Percentiles rank a stretch among this genome's conserved stretches.
These are phyloP conservation scores for Salvia hispanica DNA, from an alignment of 257 asterid genomes.

Conservation along the genomic window DNA sequence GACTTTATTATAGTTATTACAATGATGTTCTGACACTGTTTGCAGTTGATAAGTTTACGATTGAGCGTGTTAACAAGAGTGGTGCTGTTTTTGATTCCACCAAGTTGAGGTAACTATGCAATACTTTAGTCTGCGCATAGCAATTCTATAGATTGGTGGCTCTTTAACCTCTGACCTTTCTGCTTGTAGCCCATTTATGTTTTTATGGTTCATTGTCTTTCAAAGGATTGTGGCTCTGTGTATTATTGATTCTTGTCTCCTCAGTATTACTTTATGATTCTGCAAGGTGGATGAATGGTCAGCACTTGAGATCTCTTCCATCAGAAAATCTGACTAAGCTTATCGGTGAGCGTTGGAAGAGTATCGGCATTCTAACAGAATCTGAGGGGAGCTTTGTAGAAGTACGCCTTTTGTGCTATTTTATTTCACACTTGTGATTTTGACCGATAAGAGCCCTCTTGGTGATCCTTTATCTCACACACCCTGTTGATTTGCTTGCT, in stretches of 20 bases:
- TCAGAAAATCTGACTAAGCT: slow-evolving; percentile 53
- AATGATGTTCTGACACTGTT: slow-evolving; percentile 33
- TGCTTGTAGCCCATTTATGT: slow-evolving; percentile 8
- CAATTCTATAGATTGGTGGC: slow-evolving; percentile 15
- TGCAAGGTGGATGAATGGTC: slow-evolving; percentile 98
- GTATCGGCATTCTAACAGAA: slow-evolving; percentile 55
- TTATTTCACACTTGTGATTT: slow-evolving; percentile 15
- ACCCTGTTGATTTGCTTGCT: slow-evolving; percentile 23
- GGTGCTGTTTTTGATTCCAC: slow-evolving; percentile 88
- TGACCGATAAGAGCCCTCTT: slow-evolving; percentile 8
- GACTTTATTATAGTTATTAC: slow-evolving; percentile 19
- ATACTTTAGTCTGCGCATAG: slow-evolving; percentile 19
- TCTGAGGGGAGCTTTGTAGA: slow-evolving; percentile 73
- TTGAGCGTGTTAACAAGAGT: slow-evolving; percentile 89
- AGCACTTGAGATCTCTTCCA: slow-evolving; percentile 82
- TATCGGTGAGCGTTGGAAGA: slow-evolving; percentile 81
- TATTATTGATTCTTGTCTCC: slow-evolving; percentile 25
- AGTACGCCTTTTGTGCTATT: slow-evolving; percentile 42
- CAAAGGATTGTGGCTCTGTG: slow-evolving; percentile 24
- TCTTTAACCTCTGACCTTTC: slow-evolving; percentile 23
- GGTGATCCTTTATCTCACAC: slow-evolving; percentile 18
- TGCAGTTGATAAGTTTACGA: slow-evolving; percentile 81
- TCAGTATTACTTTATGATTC: slow-evolving; percentile 34
- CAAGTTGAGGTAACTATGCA: slow-evolving; percentile 71
- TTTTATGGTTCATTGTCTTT: slow-evolving; percentile 5